Percentiles rank a stretch among this genome's conserved stretches.
These are phyloP conservation scores for Xylaria sp. DNA, from an alignment of 2,329 filamentous ascomycete species.

Conservation along the genomic window DNA sequence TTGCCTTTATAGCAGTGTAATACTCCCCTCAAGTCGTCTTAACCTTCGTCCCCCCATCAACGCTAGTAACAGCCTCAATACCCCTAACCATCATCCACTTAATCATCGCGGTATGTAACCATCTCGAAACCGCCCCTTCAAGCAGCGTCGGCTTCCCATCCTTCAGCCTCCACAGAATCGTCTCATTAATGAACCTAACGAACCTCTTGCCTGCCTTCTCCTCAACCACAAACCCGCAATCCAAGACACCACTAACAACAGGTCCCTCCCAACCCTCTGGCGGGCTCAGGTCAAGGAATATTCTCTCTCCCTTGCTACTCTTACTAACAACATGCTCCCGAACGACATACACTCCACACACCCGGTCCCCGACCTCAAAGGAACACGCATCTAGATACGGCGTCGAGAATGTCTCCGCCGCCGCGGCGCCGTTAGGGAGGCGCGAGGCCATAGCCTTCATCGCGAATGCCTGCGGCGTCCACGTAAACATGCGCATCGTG, in stretches of 20 bases:
- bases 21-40: not conserved
- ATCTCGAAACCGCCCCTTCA: constrained; percentile 40
- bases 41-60: not conserved
- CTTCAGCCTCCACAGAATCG: constrained; percentile 52
- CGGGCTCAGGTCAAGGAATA: constrained; percentile 39
- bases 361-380: constrained; percentile 41
- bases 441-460: constrained; percentile 39
- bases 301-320: constrained; percentile 19
- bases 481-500: constrained; percentile 42
- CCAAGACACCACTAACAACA: constrained; percentile 37
- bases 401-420: constrained; percentile 29
- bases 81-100: constrained; percentile 45
- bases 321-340: constrained; percentile 4
- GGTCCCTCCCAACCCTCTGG: constrained; percentile 44
- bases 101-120: constrained; percentile 44
- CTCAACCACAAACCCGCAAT: constrained; percentile 50
- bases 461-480: constrained; percentile 43
- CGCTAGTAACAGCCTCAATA: constrained; percentile 39
- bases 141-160: constrained; percentile 40
- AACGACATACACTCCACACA: constrained; percentile 46
- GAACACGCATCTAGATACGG: constrained; percentile 38
- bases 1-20: too few relatives aligned
- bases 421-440: constrained; percentile 15
- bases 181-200: constrained; percentile 54
- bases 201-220: constrained; percentile 50